Evolutionary conservation across 2,329 filamentous ascomycete species (phyloP), one percentile per base, ranked within the genome.

Genomic region (Orbilia ellipsospora): DNA sequence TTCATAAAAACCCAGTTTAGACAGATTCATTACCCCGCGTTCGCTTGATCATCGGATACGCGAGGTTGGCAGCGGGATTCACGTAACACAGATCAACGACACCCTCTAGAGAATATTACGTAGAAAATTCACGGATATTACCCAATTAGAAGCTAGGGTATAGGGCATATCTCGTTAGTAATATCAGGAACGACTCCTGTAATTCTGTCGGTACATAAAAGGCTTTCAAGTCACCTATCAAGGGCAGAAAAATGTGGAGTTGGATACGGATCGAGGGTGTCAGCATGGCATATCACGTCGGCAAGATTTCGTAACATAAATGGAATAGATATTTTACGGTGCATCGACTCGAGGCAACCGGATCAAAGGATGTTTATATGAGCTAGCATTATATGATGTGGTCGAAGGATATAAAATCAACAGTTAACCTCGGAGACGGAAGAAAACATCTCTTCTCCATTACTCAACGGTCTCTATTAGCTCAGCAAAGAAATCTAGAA

Each of bases 31-130:
- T n/a, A 61, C 57, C 57, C 57, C 57, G 57, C 57, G 23, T 61
- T 50, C 31, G 15, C 23, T 18, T 20, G 20, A 18, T 45, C 7
- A n/a, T 61, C 57, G 57, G 57, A 23, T 61, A 61, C 31, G 42
- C 57, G 57, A 61, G 57, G 57, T 61, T 61, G 42, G 57, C 57
- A 50, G 57, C 57, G 57, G 57, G 57, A 61, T 50, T 50, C n/a
- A 7, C 7, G 42, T 61, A 50, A 20, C 42, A 50, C 57, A 61
- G 57, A 50, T 31, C 44, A n/a, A 61, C 57, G 23, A 20, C 2
- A 16, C 7, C 12, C 1, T 12, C 16, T 59, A 5, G 36, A 42
- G 10, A 6, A 57, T n/a, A 10, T 42, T 36, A 42, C 23, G 31
- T 23, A n/a, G 7, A 57, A 40, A 6, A 48, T 15, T 48, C 2